A percentile compares a stretch with the other conserved stretches of the same genome.
phyloP scores from a whole-genome alignment of 2,329 filamentous ascomycete genomes.

The Diaporthe capsici region DNA sequence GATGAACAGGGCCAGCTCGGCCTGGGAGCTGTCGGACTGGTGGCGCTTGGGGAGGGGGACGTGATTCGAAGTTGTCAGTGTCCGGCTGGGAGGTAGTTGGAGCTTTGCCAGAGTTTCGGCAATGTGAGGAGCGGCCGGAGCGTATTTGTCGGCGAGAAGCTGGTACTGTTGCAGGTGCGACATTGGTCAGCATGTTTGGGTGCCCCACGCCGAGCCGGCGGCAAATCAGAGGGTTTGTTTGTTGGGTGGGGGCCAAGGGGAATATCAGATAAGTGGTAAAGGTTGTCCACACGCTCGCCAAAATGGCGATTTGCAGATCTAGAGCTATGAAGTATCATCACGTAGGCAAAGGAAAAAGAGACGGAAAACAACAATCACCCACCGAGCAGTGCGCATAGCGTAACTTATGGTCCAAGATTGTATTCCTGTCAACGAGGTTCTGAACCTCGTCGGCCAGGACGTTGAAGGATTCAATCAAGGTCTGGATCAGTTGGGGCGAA shows the following conservation, averaged over 20 bases:
- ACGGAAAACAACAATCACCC: slow-evolving; percentile 48
- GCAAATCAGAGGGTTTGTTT: slow-evolving; percentile 32
- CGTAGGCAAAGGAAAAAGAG: slow-evolving; percentile 41
- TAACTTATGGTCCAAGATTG: slow-evolving; percentile 76
- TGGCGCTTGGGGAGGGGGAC: slow-evolving; percentile 69
- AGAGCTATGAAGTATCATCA: slow-evolving; percentile 57
- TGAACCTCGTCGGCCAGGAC: slow-evolving; percentile 76
- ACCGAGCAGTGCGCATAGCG: slow-evolving; percentile 78
- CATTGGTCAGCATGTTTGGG: slow-evolving; percentile 33
- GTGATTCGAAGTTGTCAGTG: slow-evolving; percentile 62
- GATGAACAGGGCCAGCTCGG: slow-evolving; percentile 74
- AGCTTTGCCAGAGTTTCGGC: slow-evolving; percentile 76
- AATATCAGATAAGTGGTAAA: slow-evolving; percentile 42
- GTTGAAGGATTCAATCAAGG: slow-evolving; percentile 75
- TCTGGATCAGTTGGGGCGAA: slow-evolving; percentile 63
- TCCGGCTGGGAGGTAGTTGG: slow-evolving; percentile 71
- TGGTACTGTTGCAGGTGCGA: slow-evolving; percentile 66
- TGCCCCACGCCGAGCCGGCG: slow-evolving; percentile 5
- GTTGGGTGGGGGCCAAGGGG: slow-evolving; percentile 15
- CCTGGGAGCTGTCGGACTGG: slow-evolving; percentile 60
- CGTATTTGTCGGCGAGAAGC: slow-evolving; percentile 77
- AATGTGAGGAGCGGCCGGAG: slow-evolving; percentile 74
- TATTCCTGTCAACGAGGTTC: slow-evolving; percentile 73
- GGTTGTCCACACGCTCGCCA: slow-evolving; percentile 42
- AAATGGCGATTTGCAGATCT: slow-evolving; percentile 46